Evolutionary conservation across 345 rosid species (phyloP).

Genomic region (Moricandia arvensis): DNA sequence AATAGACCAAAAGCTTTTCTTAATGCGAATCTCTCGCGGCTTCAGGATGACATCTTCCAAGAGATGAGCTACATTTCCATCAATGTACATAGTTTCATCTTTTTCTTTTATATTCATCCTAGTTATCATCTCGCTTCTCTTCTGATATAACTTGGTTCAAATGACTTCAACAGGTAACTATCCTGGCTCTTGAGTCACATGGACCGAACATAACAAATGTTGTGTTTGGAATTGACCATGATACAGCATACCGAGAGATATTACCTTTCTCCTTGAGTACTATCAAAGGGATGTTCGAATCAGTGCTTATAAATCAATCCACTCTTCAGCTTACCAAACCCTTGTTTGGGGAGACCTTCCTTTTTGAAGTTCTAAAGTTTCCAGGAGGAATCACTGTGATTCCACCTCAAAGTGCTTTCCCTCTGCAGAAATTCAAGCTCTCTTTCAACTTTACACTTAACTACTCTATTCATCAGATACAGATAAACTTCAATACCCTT

Average conservation of each 20-base stretch:
- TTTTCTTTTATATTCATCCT: background rate
- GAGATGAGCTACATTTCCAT: conserved; percentile 62
- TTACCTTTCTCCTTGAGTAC: conserved; percentile 57
- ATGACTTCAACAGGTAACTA: conserved; percentile 57
- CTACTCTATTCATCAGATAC: conserved; percentile 65
- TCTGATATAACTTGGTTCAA: conserved; percentile 24
- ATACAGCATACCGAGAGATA: conserved; percentile 48
- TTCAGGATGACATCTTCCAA: conserved; percentile 62
- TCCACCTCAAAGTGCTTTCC: conserved; percentile 72
- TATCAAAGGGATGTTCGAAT: conserved; percentile 56
- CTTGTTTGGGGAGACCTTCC: conserved; percentile 66
- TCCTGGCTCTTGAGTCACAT: conserved; percentile 51
- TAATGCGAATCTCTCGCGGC: conserved; percentile 57
- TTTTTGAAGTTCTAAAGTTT: conserved; percentile 72
- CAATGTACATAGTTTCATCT: conserved; percentile 44
- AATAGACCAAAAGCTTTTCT: conserved; percentile 57
- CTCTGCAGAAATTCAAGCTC: conserved; percentile 75
- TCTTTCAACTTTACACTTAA: conserved; percentile 83
- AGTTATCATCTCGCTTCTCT: background rate
- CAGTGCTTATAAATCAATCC: conserved; percentile 50
- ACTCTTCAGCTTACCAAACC: conserved; percentile 59
- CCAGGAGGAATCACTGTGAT: conserved; percentile 75
- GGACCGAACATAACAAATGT: conserved; percentile 62
- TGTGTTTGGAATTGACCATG: conserved; percentile 79
- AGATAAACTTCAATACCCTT: conserved; percentile 58